phyloP scores from a whole-genome alignment of 176 grass and related monocot species.

The Avena sativa region DNA sequence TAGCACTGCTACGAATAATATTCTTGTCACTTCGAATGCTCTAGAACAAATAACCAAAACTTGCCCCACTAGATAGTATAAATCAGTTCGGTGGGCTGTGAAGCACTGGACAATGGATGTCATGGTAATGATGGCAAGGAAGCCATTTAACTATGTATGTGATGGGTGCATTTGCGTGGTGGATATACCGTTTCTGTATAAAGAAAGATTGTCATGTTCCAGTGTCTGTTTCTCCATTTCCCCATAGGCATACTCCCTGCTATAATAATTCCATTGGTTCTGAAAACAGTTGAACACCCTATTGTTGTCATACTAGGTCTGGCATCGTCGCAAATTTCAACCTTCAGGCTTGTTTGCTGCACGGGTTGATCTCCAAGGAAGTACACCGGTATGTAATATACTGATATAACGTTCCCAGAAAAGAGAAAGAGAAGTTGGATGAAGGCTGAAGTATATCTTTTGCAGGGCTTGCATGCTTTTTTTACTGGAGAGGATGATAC shows the following conservation, averaged over 20 bases:
- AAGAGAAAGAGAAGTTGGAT: constrained; percentile 17
- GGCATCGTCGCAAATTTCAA: constrained; percentile 92
- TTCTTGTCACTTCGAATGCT: background rate
- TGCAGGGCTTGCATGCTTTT: constrained; percentile 86
- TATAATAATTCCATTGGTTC: constrained; percentile 18
- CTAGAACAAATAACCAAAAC: constrained; percentile 29
- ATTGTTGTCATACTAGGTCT: constrained; percentile 68
- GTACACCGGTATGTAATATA: constrained; percentile 58
- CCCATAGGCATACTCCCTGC: background rate
- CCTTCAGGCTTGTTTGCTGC: constrained; percentile 95
- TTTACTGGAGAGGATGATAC: constrained; percentile 96
- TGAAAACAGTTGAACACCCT: constrained; percentile 40
- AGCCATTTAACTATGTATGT: background rate
- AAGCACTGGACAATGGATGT: background rate
- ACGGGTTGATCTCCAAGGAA: constrained; percentile 86
- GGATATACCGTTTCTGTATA: constrained; percentile 14
- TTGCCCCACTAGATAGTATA: constrained; percentile 10
- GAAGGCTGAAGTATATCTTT: constrained; percentile 40
- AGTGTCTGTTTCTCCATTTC: constrained; percentile 8
- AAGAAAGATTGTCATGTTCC: background rate
- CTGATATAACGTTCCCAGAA: constrained; percentile 19
- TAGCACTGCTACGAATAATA: background rate
- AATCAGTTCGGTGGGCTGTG: constrained; percentile 1
- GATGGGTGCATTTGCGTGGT: background rate
- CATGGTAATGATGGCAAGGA: constrained; percentile 23